phyloP scores from a whole-genome alignment of 352 stramenopile species.

The Globisporangium recalcitrans region DNA sequence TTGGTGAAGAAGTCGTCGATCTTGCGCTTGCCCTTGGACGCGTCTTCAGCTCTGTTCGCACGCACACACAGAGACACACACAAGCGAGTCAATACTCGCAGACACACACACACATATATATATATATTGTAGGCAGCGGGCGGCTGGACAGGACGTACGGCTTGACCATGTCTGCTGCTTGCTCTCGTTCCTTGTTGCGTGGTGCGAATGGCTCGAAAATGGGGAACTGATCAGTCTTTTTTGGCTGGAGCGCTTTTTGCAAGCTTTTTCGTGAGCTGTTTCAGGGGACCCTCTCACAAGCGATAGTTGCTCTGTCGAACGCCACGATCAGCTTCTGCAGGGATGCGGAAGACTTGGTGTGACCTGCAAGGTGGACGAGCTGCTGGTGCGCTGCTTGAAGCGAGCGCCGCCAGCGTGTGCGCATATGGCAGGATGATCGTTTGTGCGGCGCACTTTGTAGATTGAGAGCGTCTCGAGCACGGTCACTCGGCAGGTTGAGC shows the following conservation, averaged over 20 bases:
- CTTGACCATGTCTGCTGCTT: constrained; percentile 21
- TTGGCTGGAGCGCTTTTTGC: not conserved
- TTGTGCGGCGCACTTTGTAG: not conserved
- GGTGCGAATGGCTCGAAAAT: constrained; percentile 7
- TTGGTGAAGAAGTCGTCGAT: constrained; percentile 24
- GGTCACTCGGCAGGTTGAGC: too few species aligned
- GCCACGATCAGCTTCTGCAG: not conserved
- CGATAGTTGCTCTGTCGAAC: not conserved
- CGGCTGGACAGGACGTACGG: constrained; percentile 22
- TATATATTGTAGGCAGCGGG: not conserved
- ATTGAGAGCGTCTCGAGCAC: not conserved
- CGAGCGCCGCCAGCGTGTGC: too few species aligned
- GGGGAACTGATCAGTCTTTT: constrained; percentile 7
- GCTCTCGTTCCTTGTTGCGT: not conserved
- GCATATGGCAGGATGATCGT: not conserved
- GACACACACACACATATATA: too few species aligned
- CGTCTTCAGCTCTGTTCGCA: constrained; percentile 28
- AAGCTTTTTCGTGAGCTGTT: not conserved
- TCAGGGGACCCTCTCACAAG: not conserved
- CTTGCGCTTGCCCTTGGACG: constrained; percentile 40
- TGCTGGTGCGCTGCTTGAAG: too few species aligned
- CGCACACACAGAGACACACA: not conserved
- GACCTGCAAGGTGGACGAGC: too few species aligned
- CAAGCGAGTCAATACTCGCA: not conserved
- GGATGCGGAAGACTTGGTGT: not conserved